Percentiles rank a stretch among this genome's conserved stretches.
These are phyloP conservation scores for Saccharomyces uvarum DNA, from an alignment of 1,139 yeast species.

Conservation along the genomic window DNA sequence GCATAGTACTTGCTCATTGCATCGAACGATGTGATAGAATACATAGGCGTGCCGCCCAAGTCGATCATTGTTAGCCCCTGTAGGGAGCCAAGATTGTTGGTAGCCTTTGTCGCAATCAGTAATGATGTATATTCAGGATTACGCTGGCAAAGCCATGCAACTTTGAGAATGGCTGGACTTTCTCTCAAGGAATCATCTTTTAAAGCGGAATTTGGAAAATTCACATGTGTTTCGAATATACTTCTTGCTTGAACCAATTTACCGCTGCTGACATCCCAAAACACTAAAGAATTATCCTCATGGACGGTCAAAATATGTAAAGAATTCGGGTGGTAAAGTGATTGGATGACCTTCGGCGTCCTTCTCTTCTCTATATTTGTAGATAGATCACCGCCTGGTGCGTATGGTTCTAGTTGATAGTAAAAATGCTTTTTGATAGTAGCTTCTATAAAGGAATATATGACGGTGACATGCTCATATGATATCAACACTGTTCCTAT, in stretches of 20 bases:
- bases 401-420: conserved; percentile 51
- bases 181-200: conserved; percentile 9
- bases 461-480: conserved; percentile 60
- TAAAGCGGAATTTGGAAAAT: conserved; percentile 39
- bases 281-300: conserved; percentile 72
- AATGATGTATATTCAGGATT: conserved; percentile 76
- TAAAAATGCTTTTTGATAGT: conserved; percentile 48
- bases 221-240: conserved; percentile 55
- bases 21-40: conserved; percentile 72
- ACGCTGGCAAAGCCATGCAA: conserved; percentile 63
- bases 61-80: conserved; percentile 59
- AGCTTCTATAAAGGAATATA: conserved; percentile 58
- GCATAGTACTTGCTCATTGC: conserved; percentile 74
- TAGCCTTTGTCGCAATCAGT: conserved; percentile 58
- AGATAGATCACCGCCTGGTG: conserved; percentile 49
- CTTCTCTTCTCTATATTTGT: conserved; percentile 23
- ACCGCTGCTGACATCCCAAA: conserved; percentile 85
- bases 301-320: conserved; percentile 73
- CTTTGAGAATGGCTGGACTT: conserved; percentile 22
- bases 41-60: conserved; percentile 74
- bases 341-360: conserved; percentile 48
- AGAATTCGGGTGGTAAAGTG: conserved; percentile 90
- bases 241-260: conserved; percentile 68
- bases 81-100: conserved; percentile 37
- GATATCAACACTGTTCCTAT: conserved; percentile 68